Evolutionary conservation across 192 early-diverging fungal genomes (phyloP), one percentile per base, ranked within the genome.

Genomic region (Allomyces macrogynus): DNA sequence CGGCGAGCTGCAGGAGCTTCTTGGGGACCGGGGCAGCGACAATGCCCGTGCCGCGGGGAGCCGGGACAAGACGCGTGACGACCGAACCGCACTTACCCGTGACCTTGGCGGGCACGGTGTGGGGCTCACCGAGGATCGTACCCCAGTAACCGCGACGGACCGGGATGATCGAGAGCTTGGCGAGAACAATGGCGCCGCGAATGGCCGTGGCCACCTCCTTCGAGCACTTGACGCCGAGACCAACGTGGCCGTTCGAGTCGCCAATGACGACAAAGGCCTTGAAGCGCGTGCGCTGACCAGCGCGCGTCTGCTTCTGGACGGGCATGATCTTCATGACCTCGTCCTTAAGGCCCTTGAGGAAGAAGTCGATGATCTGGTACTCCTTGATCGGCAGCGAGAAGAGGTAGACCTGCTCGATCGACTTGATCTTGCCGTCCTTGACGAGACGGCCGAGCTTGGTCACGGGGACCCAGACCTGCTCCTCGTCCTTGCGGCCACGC

Each of bases 251-350:
- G 76, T 95, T 81, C 65, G 74, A 78, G 84, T 97, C 94, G 79
- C 94, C 94, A 73, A 97, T 90, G 80, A 93, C 89, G 69, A 97
- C 94, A 75, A 93, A 97, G 71, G 94, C 94, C 91, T 97, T 97
- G 87, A 97, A 97, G 76, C 94, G 89, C 72, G 94, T 97, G 74
- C 94, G 89, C 84, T 97, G 94, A 88, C 94, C 94, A 71, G 94
- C 94, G 78, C 89, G 87, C 76, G 94, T 97, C 81, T 97, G 94
- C 88, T 97, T 97, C 86, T 97, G 94, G 70, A 97, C 94, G 65
- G 94, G 94, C 82, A 92, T 95, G 74, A 97, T 93, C 87, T 97
- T 97, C 94, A 97, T 97, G 67, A 97, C 94, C 82, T 97, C 89
- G 80, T 97, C 94, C 88, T 92, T 92, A 70, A 97, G 86, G 75